Conservation (phyloP, 2,329 filamentous ascomycete genomes). For the Fusarium illudens region DNA sequence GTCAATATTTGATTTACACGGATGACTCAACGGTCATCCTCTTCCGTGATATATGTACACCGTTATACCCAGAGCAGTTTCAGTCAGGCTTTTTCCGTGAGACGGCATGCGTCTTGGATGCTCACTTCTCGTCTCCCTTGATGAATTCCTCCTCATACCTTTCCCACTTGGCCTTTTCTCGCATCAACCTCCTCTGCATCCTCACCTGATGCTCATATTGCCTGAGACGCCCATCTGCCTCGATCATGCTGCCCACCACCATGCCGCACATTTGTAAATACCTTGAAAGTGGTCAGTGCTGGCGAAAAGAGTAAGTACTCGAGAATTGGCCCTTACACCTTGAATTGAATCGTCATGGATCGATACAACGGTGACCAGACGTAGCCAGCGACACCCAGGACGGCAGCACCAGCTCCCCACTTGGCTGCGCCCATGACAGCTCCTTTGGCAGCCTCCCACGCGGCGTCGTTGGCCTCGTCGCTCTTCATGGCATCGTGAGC, state of each 20-base stretch:
- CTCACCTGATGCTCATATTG: slow-evolving; percentile 72
- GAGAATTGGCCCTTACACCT: slow-evolving; percentile 66
- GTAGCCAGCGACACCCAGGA: slow-evolving; percentile 70
- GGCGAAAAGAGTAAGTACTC: not conserved
- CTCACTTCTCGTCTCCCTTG: slow-evolving; percentile 52
- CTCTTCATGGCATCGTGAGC: slow-evolving; percentile 63
- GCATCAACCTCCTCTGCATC: slow-evolving; percentile 68
- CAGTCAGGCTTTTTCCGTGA: slow-evolving; percentile 7
- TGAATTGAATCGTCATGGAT: slow-evolving; percentile 77
- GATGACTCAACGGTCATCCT: slow-evolving; percentile 25
- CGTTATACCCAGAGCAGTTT: slow-evolving; percentile 19
- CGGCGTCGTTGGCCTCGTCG: slow-evolving; percentile 73
- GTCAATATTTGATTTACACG: slow-evolving; percentile 35
- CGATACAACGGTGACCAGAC: slow-evolving; percentile 76
- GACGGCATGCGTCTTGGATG: not conserved
- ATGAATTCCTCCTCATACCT: slow-evolving; percentile 69
- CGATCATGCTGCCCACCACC: slow-evolving; percentile 80
- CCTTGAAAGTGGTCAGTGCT: slow-evolving; percentile 52
- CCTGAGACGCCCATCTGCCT: slow-evolving; percentile 74
- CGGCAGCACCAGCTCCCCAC: slow-evolving; percentile 73
- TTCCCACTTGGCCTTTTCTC: slow-evolving; percentile 74
- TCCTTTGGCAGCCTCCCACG: slow-evolving; percentile 75
- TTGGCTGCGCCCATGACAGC: slow-evolving; percentile 73
- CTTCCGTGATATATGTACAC: slow-evolving; percentile 29
- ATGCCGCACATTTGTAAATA: slow-evolving; percentile 88